A percentile compares a stretch with the other conserved stretches of the same genome.
phyloP scores from a whole-genome alignment of 2,329 filamentous ascomycete species.

The Blumeriella jaapii region DNA sequence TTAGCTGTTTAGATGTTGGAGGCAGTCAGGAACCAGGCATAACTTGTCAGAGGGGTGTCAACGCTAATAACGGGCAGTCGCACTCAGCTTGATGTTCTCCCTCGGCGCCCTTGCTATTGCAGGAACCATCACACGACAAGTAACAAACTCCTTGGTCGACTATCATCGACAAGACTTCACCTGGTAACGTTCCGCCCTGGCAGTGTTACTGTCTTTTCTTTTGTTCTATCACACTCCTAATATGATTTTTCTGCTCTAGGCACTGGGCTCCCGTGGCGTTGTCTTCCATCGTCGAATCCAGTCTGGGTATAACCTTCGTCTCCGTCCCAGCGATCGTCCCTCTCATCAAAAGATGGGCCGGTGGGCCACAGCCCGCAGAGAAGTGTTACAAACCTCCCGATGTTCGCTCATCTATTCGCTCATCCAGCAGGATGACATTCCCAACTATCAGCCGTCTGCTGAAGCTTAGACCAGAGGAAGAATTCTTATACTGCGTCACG shows the following conservation, averaged over 20 bases:
- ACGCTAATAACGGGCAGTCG: conserved; percentile 1
- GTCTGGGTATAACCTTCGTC: conserved; percentile 11
- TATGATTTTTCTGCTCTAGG: neutral
- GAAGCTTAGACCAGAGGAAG: conserved; percentile 7
- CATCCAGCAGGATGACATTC: neutral
- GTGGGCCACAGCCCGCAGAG: conserved; percentile 1
- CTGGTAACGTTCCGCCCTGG: conserved; percentile 4
- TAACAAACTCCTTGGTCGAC: conserved; percentile 7
- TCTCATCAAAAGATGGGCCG: conserved; percentile 6
- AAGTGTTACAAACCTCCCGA: no score
- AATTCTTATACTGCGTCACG: conserved; percentile 7
- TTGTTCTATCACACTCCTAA: neutral
- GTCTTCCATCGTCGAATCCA: conserved; percentile 9
- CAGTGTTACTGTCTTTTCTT: neutral
- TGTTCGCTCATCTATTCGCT: no score
- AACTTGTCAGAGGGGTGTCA: no score
- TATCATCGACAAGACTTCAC: conserved; percentile 5
- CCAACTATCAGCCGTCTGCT: conserved; percentile 6
- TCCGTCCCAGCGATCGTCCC: conserved; percentile 11
- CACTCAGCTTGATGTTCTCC: conserved; percentile 8
- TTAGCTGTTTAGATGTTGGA: no score
- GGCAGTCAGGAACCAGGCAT: no score
- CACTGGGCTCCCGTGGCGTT: conserved; percentile 11
- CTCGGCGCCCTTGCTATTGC: conserved; percentile 7
- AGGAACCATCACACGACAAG: conserved; percentile 10